Evolutionary conservation across 1,139 yeast species (phyloP).

Genomic region (Hanseniaspora sp.): DNA sequence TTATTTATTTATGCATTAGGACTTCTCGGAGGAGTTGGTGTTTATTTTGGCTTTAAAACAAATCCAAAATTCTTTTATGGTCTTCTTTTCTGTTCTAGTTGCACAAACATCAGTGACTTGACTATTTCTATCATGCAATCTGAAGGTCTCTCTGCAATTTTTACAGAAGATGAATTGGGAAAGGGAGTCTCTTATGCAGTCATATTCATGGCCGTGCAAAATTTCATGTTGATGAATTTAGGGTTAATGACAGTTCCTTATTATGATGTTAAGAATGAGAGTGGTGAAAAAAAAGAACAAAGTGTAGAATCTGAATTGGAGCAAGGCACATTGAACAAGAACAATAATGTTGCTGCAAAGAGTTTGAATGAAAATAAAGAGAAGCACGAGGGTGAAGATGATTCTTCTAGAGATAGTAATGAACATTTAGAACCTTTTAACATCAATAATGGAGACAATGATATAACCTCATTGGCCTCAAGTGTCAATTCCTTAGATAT

Average conservation of each 20-base stretch:
- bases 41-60: conserved; percentile 32
- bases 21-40: conserved; percentile 33
- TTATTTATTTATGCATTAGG: conserved; percentile 47
- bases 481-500: neutral
- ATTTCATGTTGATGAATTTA: conserved; percentile 56
- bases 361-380: neutral
- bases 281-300: conserved; percentile 17
- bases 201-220: conserved; percentile 59
- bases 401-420: too few species aligned
- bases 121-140: conserved; percentile 86
- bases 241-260: conserved; percentile 67
- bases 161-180: conserved; percentile 46
- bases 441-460: neutral
- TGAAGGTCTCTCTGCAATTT: conserved; percentile 52
- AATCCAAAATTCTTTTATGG: conserved; percentile 79
- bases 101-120: conserved; percentile 73
- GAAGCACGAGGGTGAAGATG: neutral
- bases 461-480: neutral
- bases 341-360: neutral
- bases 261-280: conserved; percentile 45
- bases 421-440: too few species aligned
- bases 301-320: neutral
- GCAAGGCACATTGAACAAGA: neutral
- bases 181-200: conserved; percentile 78
- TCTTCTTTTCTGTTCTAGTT: conserved; percentile 55